These are phyloP conservation scores for Fusarium siculi DNA, from an alignment of 2,329 filamentous ascomycete genomes.

Conservation along the genomic window DNA sequence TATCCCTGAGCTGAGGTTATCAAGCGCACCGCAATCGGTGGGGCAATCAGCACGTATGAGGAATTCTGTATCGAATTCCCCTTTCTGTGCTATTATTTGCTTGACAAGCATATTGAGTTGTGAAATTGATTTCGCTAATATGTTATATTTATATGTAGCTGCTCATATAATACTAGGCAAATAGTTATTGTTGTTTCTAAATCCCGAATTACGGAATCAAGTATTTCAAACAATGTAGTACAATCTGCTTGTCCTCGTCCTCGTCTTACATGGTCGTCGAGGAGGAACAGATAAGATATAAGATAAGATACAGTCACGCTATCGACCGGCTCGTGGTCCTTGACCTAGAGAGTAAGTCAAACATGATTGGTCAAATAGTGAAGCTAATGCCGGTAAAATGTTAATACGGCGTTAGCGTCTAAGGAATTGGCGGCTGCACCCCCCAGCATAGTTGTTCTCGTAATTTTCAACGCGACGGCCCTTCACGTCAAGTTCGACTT, in stretches of 20 bases:
- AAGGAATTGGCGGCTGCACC: slow-evolving; percentile 54
- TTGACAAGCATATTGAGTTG: background rate
- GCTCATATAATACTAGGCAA: background rate
- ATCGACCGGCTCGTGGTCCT: background rate
- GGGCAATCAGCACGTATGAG: slow-evolving; percentile 13
- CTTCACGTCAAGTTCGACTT: slow-evolving; percentile 37
- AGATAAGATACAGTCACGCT: slow-evolving; percentile 18
- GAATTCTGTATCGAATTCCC: background rate
- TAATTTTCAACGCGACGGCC: slow-evolving; percentile 54
- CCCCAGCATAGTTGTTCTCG: slow-evolving; percentile 53
- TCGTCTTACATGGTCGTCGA: background rate
- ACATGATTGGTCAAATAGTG: background rate
- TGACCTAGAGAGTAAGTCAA: background rate
- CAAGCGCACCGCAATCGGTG: slow-evolving; percentile 11
- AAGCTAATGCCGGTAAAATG: slow-evolving; percentile 47
- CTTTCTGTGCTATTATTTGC: background rate
- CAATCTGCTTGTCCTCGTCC: background rate
- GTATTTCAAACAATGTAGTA: background rate
- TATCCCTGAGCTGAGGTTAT: slow-evolving; percentile 4
- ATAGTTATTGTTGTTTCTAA: background rate
- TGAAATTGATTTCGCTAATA: background rate
- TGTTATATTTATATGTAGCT: background rate
- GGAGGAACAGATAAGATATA: slow-evolving; percentile 24
- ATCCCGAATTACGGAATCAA: background rate
- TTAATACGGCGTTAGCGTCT: slow-evolving; percentile 54